phyloP scores from a whole-genome alignment of 1,139 yeast genomes.

The Pichia sp. region DNA sequence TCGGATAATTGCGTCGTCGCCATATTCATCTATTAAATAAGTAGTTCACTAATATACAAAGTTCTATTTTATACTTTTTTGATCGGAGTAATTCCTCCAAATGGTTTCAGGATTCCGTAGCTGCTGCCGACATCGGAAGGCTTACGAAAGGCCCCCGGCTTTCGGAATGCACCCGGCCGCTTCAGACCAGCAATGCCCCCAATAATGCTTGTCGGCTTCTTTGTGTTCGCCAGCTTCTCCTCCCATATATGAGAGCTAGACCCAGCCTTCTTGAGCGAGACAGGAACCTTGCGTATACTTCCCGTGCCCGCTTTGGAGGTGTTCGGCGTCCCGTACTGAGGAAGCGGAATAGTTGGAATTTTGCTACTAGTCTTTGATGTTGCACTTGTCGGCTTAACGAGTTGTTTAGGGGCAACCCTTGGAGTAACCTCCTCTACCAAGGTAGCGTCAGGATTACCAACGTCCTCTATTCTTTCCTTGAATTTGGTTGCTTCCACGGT shows the following conservation, averaged over 20 bases:
- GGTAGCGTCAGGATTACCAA: too few relatives aligned
- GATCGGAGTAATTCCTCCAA: constrained; percentile 23
- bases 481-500: too few relatives aligned
- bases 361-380: background rate
- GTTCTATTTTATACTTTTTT: constrained; percentile 11
- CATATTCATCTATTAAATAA: background rate
- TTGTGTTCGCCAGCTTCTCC: background rate
- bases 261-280: constrained; percentile 3
- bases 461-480: too few relatives aligned
- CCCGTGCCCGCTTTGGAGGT: background rate
- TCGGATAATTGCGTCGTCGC: too few relatives aligned
- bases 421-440: too few relatives aligned
- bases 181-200: constrained; percentile 5
- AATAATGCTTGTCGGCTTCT: background rate
- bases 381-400: background rate
- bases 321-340: constrained; percentile 18
- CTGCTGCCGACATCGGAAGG: constrained; percentile 21
- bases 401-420: background rate
- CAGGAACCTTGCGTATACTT: constrained; percentile 6
- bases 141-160: constrained; percentile 50
- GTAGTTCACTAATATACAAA: background rate
- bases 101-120: constrained; percentile 20
- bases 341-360: constrained; percentile 13
- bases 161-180: constrained; percentile 34
- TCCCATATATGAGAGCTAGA: background rate